Base-by-base conservation (phyloP, 1,284 basidiomycete species). In the Gymnopus androsaceus region DNA sequence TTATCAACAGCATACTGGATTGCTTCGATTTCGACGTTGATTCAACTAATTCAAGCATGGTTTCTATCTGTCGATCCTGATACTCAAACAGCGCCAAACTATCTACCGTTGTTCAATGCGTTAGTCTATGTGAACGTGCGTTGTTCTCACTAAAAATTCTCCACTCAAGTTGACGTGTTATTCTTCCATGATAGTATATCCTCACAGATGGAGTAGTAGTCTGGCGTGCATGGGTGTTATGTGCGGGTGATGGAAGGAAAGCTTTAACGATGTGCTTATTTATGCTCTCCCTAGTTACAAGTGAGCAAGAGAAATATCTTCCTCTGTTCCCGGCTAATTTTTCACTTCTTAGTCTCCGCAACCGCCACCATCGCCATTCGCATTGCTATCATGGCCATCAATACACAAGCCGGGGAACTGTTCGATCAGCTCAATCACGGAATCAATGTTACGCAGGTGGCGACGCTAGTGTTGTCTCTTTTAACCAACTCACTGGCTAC, bases 151-250 rank as follows among this genome's bases (percentile, higher is more conserved):
- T 21, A 1, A 25, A n/a, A n/a, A n/a, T n/a, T n/a, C 21, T 36
- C 2, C 17, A 12, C 17, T 21, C 3, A 14, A 8, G 21, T 15
- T 25, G 23, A 14, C 2, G 8, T 42, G 23, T 3, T 27, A 11
- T 15, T 55, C 8, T 14, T n/a, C 17, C 1, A 21, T 37, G 30
- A 15, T 31, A 66, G 65, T 66, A 66, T 41, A 57, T 58, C 5
- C 46, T 65, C 21, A 61, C 63, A 11, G 65, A 66, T 36, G 62
- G 56, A 8, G 61, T 66, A 1, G 65, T 66, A 1, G 55, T 66
- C 3, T 66, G 65, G 64, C 55, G 65, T 19, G 65, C 64, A 17
- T 64, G 65, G 63, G 54, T 64, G 9, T 51, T 66, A 23, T 65
- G 63, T 37, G 30, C 46, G 6, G 51, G 50, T 3, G 56, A 66